phyloP scores from a whole-genome alignment of 2,329 filamentous ascomycete species.

The Rasamsonia emersonii region DNA sequence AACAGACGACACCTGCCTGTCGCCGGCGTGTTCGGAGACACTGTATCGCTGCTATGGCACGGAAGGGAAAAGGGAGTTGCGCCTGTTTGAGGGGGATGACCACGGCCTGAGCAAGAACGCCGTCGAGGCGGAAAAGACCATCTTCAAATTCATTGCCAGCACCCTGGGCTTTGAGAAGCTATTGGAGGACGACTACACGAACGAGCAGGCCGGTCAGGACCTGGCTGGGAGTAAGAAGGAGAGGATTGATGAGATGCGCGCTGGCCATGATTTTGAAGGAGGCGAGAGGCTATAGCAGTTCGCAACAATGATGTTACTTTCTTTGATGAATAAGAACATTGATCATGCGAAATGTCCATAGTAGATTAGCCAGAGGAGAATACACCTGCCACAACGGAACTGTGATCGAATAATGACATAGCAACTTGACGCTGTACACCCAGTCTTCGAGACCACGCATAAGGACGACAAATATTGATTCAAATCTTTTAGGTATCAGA shows the following conservation, averaged over 20 bases:
- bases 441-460: no score
- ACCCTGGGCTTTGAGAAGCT: conserved; percentile 22
- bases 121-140: conserved; percentile 27
- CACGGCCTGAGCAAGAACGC: conserved; percentile 34
- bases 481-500: no score
- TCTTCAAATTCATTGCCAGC: conserved; percentile 30
- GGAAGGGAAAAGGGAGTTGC: conserved; percentile 23
- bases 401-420: no score
- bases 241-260: conserved; percentile 22
- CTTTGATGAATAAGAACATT: conserved; percentile 1
- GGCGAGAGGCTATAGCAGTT: conserved; percentile 22
- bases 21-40: conserved; percentile 23
- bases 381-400: no score
- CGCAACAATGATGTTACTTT: conserved; percentile 3
- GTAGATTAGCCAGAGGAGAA: no score
- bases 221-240: conserved; percentile 14
- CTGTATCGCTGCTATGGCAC: conserved; percentile 30
- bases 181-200: conserved; percentile 7
- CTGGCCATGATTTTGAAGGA: conserved; percentile 29
- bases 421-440: no score
- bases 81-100: conserved; percentile 34
- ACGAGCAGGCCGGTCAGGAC: conserved; percentile 14
- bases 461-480: no score
- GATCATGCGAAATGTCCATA: no score
- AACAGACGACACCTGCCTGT: conserved; percentile 28